A percentile compares a stretch with the other conserved stretches of the same genome.
phyloP scores from a whole-genome alignment of 148 eudicot genomes.

The Simmondsia chinensis region DNA sequence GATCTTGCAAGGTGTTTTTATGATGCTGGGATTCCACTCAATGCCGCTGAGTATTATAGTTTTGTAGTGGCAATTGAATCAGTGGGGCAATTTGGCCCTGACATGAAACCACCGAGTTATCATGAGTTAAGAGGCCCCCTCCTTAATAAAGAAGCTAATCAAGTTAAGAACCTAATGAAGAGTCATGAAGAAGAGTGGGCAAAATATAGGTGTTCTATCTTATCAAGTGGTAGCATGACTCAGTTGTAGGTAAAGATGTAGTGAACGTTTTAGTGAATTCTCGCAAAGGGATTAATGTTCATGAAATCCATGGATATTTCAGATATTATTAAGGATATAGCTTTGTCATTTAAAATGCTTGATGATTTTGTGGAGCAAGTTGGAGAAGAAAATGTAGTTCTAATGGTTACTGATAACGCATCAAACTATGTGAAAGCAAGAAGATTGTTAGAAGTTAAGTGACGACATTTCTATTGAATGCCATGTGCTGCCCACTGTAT shows the following conservation, averaged over 20 bases:
- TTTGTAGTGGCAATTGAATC: background rate
- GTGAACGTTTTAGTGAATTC: slow-evolving; percentile 6
- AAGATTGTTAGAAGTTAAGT: background rate
- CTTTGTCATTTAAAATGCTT: slow-evolving; percentile 1
- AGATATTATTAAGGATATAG: slow-evolving; percentile 3
- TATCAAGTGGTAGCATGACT: slow-evolving; percentile 8
- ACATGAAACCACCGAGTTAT: slow-evolving; percentile 4
- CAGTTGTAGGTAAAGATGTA: slow-evolving; percentile 7
- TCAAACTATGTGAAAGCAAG: slow-evolving; percentile 6
- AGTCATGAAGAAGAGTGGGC: background rate
- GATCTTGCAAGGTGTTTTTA: slow-evolving; percentile 5
- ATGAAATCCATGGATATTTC: slow-evolving; percentile 11
- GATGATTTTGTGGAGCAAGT: slow-evolving; percentile 8
- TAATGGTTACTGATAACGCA: slow-evolving; percentile 9
- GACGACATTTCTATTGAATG: slow-evolving; percentile 1
- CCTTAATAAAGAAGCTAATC: slow-evolving; percentile 7
- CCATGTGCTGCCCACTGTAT: slow-evolving; percentile 10
- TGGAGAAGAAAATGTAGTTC: slow-evolving; percentile 5
- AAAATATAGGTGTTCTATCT: background rate
- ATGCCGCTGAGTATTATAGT: background rate
- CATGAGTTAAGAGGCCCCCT: slow-evolving; percentile 5
- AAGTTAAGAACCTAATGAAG: background rate
- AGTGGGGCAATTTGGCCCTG: slow-evolving; percentile 3
- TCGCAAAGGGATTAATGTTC: slow-evolving; percentile 3
- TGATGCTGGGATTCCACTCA: slow-evolving; percentile 6